Base-by-base conservation (phyloP, 192 early-diverging fungal species). In the Umbelopsis isabellina region DNA sequence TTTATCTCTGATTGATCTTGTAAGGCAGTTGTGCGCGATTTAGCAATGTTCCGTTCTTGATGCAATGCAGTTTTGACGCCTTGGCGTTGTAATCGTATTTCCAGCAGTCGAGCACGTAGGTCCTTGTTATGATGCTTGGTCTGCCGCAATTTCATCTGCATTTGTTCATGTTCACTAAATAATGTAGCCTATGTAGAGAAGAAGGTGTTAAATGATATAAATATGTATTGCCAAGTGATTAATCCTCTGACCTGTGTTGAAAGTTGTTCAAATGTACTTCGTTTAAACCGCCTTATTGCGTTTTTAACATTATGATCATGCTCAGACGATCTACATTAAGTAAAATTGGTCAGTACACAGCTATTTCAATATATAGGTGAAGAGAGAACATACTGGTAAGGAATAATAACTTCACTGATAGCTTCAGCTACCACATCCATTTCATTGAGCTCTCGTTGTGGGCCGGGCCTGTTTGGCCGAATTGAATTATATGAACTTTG, bases 341-440 rank as follows among this genome's bases (percentile, higher is more conserved):
- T 15, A 13, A 0, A 30, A 5, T 61, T 61, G 30, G 3, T 22
- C 5, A 25, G 22, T 25, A 22, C 10, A 8, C 0, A 7, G 33
- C 30, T 35, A 18, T 4, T 35, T 11, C 18, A 35, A 16, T n/a
- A 0, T 61, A 11, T 33, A 12, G 3, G 18, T 35, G 13, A 12
- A 35, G 7, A 53, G 8, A 23, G 11, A 15, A 61, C 55, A 16
- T 61, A 61, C 55, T 61, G 55, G 55, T 61, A 61, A 16, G 55
- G 55, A 35, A 25, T 30, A 22, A 61, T 27, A 30, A 61, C 55
- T 61, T 61, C 27, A 35, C 27, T 25, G 25, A 61, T 35, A 15
- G 55, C 27, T 61, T 61, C 55, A 61, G 55, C 21, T 16, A 61
- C 55, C 16, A 61, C 55, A 35, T 61, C 55, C 55, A 61, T 61